Conservation (phyloP, 2,329 filamentous ascomycete genomes). For the Trichoderma brevicompactum region DNA sequence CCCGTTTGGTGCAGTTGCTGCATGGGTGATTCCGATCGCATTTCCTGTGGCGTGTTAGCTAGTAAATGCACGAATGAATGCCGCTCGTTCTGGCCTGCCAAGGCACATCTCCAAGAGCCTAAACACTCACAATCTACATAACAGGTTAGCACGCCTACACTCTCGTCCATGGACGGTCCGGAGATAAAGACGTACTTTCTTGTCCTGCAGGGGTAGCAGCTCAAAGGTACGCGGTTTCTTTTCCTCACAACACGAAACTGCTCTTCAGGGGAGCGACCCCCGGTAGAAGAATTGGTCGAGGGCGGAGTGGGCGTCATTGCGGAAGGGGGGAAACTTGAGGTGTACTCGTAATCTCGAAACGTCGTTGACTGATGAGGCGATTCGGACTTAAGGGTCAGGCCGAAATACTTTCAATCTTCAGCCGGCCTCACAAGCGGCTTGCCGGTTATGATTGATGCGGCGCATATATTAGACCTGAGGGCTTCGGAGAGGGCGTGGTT, state of each 20-base stretch:
- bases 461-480: conserved; percentile 27
- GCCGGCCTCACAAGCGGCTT: conserved; percentile 30
- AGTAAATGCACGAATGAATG: not conserved
- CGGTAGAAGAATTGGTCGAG: conserved; percentile 76
- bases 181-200: conserved; percentile 68
- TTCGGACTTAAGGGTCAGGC: conserved; percentile 28
- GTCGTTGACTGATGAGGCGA: conserved; percentile 20
- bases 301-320: conserved; percentile 77
- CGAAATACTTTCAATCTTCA: conserved; percentile 20
- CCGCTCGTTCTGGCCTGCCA: not conserved
- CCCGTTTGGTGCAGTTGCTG: conserved; percentile 91
- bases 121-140: conserved; percentile 44
- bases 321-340: not conserved
- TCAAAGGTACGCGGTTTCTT: conserved; percentile 88
- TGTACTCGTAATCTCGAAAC: conserved; percentile 2
- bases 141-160: conserved; percentile 30
- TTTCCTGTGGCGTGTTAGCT: conserved; percentile 62
- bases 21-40: conserved; percentile 91
- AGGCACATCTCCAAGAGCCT: not conserved
- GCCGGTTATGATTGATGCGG: conserved; percentile 17
- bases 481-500: not conserved
- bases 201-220: conserved; percentile 87
- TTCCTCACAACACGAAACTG: conserved; percentile 89
- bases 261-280: conserved; percentile 78
- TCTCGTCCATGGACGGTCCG: not conserved